A percentile compares a stretch with the other conserved stretches of the same genome.
These are phyloP conservation scores for Nicotiana benthamiana DNA, from an alignment of 257 asterid species.

Conservation along the genomic window DNA sequence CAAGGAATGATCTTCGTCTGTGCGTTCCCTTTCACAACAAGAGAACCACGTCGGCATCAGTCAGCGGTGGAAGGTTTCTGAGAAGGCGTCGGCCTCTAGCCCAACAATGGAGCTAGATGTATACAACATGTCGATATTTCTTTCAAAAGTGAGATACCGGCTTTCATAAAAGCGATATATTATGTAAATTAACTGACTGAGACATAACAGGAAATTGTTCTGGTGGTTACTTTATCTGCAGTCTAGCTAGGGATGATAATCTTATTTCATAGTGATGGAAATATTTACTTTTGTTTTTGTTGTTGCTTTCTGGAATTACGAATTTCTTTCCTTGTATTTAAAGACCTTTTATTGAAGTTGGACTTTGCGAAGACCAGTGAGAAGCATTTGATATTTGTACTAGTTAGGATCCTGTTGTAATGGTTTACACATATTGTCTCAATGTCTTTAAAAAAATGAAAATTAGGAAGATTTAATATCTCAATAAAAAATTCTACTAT, in stretches of 20 bases:
- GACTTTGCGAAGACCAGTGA: background rate
- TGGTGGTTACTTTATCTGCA: background rate
- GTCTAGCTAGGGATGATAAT: background rate
- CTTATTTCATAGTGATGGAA: background rate
- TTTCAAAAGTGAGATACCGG: background rate
- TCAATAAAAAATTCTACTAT: background rate
- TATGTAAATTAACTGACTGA: background rate
- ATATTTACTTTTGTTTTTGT: no score
- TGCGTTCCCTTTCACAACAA: background rate
- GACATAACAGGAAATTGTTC: background rate
- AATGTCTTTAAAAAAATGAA: background rate
- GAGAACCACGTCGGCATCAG: background rate
- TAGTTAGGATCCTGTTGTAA: background rate
- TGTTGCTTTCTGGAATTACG: background rate
- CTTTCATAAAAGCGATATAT: background rate
- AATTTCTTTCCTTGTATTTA: background rate
- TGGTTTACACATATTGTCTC: background rate
- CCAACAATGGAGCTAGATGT: background rate
- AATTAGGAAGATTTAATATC: background rate
- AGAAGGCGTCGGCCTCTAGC: background rate
- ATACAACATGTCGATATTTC: background rate
- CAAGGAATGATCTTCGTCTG: no score
- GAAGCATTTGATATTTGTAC: background rate
- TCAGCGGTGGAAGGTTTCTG: background rate
- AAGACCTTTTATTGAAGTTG: background rate